Evolutionary conservation across 2,329 filamentous ascomycete genomes (phyloP), one percentile per base, ranked within the genome.

Genomic region (Endothia cerciana): DNA sequence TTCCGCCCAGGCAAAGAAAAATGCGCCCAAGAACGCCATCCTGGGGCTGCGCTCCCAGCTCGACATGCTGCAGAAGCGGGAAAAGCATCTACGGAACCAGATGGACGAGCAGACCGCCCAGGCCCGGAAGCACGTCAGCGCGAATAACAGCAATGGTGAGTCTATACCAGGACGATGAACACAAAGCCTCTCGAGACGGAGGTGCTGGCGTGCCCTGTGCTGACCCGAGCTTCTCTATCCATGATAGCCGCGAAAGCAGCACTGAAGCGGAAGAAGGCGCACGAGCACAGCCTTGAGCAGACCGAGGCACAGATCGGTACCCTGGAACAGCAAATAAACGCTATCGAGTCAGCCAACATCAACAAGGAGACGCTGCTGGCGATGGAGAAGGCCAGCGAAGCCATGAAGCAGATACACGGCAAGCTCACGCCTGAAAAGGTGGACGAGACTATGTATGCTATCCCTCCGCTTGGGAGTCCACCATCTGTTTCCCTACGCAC

Each of bases 331-430:
- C 93, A 99, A 78, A 96, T 98, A 75, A 95, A 95, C 78, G 90
- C 92, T 67, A 98, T 99, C 82, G 95, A 99, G 80, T 93, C 94
- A 58, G 95, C 95, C 69, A 99, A 98, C 78, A 97, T 99, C 83
- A 99, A 99, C 84, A 90, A 94, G 80, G 94, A 97, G 83, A 99
- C 95, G 15, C 84, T 98, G 70, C 87, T 90, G 71, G 94, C 94
- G 8, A 97, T 99, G 93, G 90, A 97, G 86, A 90, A 90, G 76
- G 94, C 95, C 13, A 89, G 92, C 70, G 82, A 89, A 68, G 95
- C 94, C 43, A 98, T 99, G 94, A 91, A 94, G 82, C 83, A 90
- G 70, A 99, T 99, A 73, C 93, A 98, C 77, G 90, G 89, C 73
- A 91, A 91, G 70, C 87, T 98, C 71, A 97, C 92, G 59, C 91